A percentile compares a stretch with the other conserved stretches of the same genome.
These are phyloP conservation scores for Atkinsonella texensis DNA, from an alignment of 2,329 filamentous ascomycete genomes.

Conservation along the genomic window DNA sequence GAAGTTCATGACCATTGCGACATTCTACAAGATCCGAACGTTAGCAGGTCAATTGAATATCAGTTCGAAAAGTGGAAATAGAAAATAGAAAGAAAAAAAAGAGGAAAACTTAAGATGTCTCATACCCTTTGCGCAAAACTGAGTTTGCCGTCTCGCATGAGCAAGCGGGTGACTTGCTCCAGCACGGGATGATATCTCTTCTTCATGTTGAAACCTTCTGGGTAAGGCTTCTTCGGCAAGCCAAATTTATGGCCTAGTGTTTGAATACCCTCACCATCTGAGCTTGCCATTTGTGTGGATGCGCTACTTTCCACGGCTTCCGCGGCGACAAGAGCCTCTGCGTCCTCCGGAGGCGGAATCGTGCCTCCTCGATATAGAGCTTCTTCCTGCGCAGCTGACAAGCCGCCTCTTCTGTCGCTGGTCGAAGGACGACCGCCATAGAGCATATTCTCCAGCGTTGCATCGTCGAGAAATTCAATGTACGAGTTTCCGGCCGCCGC, in stretches of 20 bases:
- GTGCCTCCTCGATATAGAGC: constrained; percentile 30
- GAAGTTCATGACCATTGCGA: constrained; percentile 69
- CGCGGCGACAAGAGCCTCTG: constrained; percentile 19
- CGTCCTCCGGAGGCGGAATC: constrained; percentile 24
- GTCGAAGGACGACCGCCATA: constrained; percentile 22
- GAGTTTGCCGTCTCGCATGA: constrained; percentile 89
- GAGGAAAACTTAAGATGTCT: not conserved
- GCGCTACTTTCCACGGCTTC: constrained; percentile 12
- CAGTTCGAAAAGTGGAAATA: not conserved
- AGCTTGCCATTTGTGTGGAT: constrained; percentile 7
- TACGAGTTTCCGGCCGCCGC: constrained; percentile 3
- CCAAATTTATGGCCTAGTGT: constrained; percentile 64
- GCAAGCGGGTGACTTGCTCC: constrained; percentile 73
- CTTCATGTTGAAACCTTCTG: constrained; percentile 53
- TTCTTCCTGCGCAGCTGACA: constrained; percentile 31
- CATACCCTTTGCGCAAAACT: constrained; percentile 74
- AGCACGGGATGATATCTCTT: constrained; percentile 78
- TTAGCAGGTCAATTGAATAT: constrained; percentile 7
- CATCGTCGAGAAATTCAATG: constrained; percentile 21
- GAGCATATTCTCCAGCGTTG: constrained; percentile 23
- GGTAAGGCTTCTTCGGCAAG: constrained; percentile 54
- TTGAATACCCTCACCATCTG: constrained; percentile 12
- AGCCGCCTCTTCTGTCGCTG: constrained; percentile 19
- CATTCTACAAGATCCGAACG: constrained; percentile 45
- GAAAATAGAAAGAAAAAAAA: not conserved